These are phyloP conservation scores for Talaromyces sp. DNA, from an alignment of 2,329 filamentous ascomycete genomes.

Conservation along the genomic window DNA sequence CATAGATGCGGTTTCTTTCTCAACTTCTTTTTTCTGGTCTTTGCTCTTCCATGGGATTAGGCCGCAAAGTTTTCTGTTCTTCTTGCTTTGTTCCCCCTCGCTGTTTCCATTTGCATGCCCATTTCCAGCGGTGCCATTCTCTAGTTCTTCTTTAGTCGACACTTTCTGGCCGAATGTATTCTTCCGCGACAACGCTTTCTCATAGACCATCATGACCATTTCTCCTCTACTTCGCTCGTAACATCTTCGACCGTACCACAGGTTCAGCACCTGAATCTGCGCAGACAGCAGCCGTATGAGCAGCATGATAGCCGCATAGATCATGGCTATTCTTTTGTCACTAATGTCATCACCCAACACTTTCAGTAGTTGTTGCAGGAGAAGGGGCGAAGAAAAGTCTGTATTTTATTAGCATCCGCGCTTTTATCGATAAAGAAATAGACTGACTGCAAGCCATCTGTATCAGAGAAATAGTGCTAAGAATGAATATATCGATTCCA, in stretches of 20 bases:
- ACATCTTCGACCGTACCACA: constrained; percentile 79
- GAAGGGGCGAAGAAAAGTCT: constrained; percentile 60
- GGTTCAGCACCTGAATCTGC: constrained; percentile 64
- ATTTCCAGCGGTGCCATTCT: constrained; percentile 18
- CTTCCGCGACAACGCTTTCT: constrained; percentile 70
- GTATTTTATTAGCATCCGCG: constrained; percentile 25
- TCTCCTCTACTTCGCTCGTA: constrained; percentile 84
- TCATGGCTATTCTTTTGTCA: constrained; percentile 56
- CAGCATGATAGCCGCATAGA: constrained; percentile 63
- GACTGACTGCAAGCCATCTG: constrained; percentile 55
- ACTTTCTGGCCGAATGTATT: constrained; percentile 43
- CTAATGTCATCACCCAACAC: constrained; percentile 57
- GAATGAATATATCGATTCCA: constrained; percentile 70
- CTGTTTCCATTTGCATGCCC: constrained; percentile 21
- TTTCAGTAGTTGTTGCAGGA: constrained; percentile 68
- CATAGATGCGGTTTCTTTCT: constrained; percentile 67
- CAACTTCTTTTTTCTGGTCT: constrained; percentile 26
- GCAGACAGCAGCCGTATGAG: constrained; percentile 58
- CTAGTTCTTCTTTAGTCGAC: constrained; percentile 26
- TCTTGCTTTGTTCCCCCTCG: constrained; percentile 19
- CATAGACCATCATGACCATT: constrained; percentile 79
- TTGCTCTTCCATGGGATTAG: constrained; percentile 18
- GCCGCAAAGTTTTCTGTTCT: constrained; percentile 11
- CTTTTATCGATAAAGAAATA: not conserved
- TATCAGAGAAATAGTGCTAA: constrained; percentile 61